A percentile compares a stretch with the other conserved stretches of the same genome.
Conservation (phyloP, 1,139 yeast genomes). For the Suhomyces chickasaworum region DNA sequence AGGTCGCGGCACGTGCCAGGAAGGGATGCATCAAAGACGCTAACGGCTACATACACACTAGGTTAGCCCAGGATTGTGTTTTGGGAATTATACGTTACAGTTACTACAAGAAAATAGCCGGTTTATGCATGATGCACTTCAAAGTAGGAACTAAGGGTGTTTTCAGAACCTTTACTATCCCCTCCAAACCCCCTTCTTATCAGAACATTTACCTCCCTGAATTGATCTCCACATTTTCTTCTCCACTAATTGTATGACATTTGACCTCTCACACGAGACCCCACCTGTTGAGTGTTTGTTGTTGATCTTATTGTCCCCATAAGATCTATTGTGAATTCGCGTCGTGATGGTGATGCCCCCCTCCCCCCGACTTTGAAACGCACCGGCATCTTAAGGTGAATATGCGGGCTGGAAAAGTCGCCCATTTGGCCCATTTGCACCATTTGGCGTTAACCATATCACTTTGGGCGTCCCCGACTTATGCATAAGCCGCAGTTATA, state of each 20-base stretch:
- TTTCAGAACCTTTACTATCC: neutral
- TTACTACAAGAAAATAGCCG: neutral
- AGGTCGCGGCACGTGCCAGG: conserved; percentile 9
- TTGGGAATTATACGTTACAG: neutral
- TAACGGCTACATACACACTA: conserved; percentile 8
- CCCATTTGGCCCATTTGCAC: neutral
- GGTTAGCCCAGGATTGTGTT: neutral
- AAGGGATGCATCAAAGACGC: conserved; percentile 2
- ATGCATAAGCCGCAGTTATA: neutral
- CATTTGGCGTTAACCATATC: neutral
- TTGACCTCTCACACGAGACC: neutral
- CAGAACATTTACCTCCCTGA: neutral
- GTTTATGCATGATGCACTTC: neutral
- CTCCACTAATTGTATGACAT: neutral
- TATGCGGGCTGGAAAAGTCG: neutral
- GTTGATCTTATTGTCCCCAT: conserved; percentile 4
- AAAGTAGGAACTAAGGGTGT: neutral
- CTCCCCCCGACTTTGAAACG: conserved; percentile 3
- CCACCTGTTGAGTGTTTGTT: conserved; percentile 1
- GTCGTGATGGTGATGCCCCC: conserved; percentile 1
- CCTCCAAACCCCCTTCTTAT: neutral
- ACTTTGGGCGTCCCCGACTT: neutral
- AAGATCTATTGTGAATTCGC: conserved; percentile 1
- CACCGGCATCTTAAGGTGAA: neutral
- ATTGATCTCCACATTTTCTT: neutral